Conservation (phyloP, 2,329 filamentous ascomycete genomes). For the Clarireedia hainanense region DNA sequence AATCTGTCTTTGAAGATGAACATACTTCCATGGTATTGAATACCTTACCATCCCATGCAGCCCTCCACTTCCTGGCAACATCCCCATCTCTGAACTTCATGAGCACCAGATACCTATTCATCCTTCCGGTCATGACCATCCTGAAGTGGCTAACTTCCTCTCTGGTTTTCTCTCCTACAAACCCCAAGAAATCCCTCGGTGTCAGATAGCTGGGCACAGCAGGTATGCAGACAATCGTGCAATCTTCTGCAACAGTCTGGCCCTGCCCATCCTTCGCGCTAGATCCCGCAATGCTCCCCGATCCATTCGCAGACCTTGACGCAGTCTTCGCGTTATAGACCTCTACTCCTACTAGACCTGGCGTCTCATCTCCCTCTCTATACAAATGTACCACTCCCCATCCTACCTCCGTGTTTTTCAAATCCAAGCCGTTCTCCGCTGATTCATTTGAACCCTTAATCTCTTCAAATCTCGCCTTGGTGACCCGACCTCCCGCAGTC, state of each 20-base stretch:
- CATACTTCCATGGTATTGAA: conserved; percentile 86
- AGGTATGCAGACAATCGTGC: conserved; percentile 84
- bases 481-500: conserved; percentile 53
- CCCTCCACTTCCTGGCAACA: conserved; percentile 71
- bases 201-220: conserved; percentile 93
- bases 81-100: conserved; percentile 81
- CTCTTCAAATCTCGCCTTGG: conserved; percentile 74
- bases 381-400: conserved; percentile 96
- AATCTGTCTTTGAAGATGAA: conserved; percentile 10
- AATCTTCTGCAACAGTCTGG: conserved; percentile 40
- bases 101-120: conserved; percentile 90
- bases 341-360: conserved; percentile 42
- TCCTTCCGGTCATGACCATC: conserved; percentile 81
- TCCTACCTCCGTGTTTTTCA: conserved; percentile 66
- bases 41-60: conserved; percentile 83
- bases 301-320: conserved; percentile 7
- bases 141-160: conserved; percentile 86
- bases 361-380: conserved; percentile 70
- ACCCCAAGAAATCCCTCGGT: conserved; percentile 82
- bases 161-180: conserved; percentile 80
- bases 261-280: conserved; percentile 30
- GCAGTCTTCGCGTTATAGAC: conserved; percentile 15
- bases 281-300: conserved; percentile 23
- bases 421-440: conserved; percentile 39
- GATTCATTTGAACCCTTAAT: background rate